Conservation (phyloP, 202 grass and related monocot genomes). For the Eragrostis tef region DNA sequence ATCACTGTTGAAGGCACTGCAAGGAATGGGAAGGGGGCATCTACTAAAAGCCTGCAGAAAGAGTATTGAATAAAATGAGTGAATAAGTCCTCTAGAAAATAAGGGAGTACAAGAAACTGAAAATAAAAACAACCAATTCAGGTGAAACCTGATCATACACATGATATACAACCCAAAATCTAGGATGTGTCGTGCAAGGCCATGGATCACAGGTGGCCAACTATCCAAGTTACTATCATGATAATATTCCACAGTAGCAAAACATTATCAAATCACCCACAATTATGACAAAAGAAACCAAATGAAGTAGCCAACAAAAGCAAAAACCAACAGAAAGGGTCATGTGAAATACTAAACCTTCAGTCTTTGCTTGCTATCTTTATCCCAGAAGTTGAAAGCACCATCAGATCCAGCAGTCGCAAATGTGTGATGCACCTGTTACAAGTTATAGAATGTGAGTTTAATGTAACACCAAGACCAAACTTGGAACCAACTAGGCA, state of each 20-base stretch:
- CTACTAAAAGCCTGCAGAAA: conserved; percentile 72
- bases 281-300: no score
- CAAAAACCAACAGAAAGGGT: neutral
- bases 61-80: conserved; percentile 33
- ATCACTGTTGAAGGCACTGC: conserved; percentile 92
- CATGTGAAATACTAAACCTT: conserved; percentile 56
- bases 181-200: neutral
- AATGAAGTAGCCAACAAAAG: conserved; percentile 16
- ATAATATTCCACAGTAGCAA: neutral
- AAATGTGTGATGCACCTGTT: conserved; percentile 93
- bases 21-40: conserved; percentile 82
- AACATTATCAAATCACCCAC: conserved; percentile 23
- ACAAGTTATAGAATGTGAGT: conserved; percentile 36
- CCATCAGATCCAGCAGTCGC: conserved; percentile 94
- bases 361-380: conserved; percentile 98
- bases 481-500: neutral
- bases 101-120: conserved; percentile 1
- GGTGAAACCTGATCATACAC: neutral
- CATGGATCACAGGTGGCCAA: neutral
- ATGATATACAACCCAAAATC: neutral
- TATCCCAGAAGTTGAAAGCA: conserved; percentile 98
- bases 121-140: conserved; percentile 20
- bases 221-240: neutral
- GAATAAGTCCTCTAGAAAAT: conserved; percentile 21
- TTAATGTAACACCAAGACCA: conserved; percentile 7